Conservation (phyloP, 2,329 filamentous ascomycete species). For the Penicillium sclerotigenum region DNA sequence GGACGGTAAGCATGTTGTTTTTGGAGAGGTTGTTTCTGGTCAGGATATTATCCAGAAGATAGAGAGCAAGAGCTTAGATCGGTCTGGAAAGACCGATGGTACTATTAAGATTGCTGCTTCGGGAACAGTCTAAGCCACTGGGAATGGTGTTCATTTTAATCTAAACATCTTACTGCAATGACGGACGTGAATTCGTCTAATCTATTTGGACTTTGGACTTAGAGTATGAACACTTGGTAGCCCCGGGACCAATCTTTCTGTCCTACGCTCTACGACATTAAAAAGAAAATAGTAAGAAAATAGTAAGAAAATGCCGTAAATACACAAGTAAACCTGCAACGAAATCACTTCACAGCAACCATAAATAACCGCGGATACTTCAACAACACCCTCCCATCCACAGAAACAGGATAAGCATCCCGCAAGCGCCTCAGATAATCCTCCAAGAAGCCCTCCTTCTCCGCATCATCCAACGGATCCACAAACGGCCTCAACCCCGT, state of each 20-base stretch:
- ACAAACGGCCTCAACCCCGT: slow-evolving; percentile 57
- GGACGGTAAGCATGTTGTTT: slow-evolving; percentile 64
- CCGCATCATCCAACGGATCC: slow-evolving; percentile 44
- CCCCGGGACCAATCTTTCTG: accelerated
- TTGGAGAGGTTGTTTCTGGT: slow-evolving; percentile 56
- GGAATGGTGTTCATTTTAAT: no score
- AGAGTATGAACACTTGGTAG: background rate
- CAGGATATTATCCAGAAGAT: slow-evolving; percentile 54
- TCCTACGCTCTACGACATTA: accelerated
- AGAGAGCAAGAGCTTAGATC: slow-evolving; percentile 37
- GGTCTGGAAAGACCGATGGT: slow-evolving; percentile 4
- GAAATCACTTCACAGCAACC: slow-evolving; percentile 40
- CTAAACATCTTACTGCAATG: background rate
- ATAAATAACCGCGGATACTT: slow-evolving; percentile 58
- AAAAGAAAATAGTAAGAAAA: background rate
- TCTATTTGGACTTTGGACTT: no score
- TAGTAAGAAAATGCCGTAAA: background rate
- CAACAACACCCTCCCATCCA: slow-evolving; percentile 55
- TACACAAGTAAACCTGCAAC: background rate
- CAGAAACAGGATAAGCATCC: slow-evolving; percentile 43
- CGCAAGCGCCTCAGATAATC: slow-evolving; percentile 49
- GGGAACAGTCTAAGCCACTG: background rate
- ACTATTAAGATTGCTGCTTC: slow-evolving; percentile 10
- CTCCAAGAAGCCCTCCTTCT: slow-evolving; percentile 46
- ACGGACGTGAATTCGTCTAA: background rate